A percentile compares a stretch with the other conserved stretches of the same genome.
phyloP scores from a whole-genome alignment of 768 basidiomycete genomes.

The Pulveroboletus sp. region DNA sequence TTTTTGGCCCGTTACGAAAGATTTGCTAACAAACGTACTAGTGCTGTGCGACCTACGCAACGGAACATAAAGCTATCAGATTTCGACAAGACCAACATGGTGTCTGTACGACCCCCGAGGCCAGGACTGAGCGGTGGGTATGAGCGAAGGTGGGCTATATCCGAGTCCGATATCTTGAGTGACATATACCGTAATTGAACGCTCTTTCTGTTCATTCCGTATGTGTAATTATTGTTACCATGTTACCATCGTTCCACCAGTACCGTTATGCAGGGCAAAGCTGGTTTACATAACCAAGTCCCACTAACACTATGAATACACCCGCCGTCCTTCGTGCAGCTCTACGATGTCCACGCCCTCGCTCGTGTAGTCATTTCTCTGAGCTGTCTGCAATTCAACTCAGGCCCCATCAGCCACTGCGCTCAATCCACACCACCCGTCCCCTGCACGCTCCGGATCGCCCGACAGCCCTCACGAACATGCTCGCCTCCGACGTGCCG shows the following conservation, averaged over 20 bases:
- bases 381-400: background rate
- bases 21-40: constrained; percentile 1
- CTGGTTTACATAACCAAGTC: background rate
- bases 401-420: background rate
- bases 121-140: constrained; percentile 1
- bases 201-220: background rate
- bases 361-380: background rate
- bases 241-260: too few species aligned
- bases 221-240: constrained; percentile 5
- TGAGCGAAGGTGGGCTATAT: constrained; percentile 21
- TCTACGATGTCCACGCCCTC: background rate
- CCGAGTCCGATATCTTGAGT: constrained; percentile 19
- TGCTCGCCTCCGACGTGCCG: constrained; percentile 64
- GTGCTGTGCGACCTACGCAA: constrained; percentile 7
- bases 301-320: background rate
- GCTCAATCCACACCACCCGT: constrained; percentile 15
- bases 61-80: background rate
- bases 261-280: too few species aligned
- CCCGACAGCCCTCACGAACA: constrained; percentile 51
- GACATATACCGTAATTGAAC: constrained; percentile 15
- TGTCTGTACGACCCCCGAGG: background rate
- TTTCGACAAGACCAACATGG: constrained; percentile 4
- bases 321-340: background rate
- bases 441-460: constrained; percentile 10
- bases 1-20: background rate